These are phyloP conservation scores for Trichaptum fuscoviolaceum DNA, from an alignment of 768 basidiomycete species.

Conservation along the genomic window DNA sequence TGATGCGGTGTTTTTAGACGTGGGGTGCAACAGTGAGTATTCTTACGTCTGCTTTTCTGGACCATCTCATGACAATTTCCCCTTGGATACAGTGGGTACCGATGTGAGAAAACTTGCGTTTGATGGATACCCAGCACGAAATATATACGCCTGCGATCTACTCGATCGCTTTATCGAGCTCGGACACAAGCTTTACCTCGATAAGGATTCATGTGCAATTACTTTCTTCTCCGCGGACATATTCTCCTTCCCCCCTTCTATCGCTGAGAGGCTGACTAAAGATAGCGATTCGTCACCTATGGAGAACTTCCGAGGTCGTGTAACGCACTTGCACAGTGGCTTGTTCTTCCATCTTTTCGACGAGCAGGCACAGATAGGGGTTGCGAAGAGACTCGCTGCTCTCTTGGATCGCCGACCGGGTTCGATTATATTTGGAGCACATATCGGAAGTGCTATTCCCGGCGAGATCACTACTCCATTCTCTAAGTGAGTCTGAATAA, in stretches of 20 bases:
- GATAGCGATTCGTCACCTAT: constrained; percentile 13
- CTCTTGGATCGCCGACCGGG: constrained; percentile 22
- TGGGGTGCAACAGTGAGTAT: constrained; percentile 29
- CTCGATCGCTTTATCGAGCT: constrained; percentile 25
- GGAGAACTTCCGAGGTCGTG: constrained; percentile 19
- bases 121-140: constrained; percentile 26
- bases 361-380: constrained; percentile 25
- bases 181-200: constrained; percentile 25
- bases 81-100: constrained; percentile 24
- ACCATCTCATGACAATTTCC: not conserved
- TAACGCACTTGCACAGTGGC: constrained; percentile 26
- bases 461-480: not conserved
- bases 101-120: constrained; percentile 27
- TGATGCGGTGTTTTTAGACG: constrained; percentile 22
- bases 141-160: constrained; percentile 25
- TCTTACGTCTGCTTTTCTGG: not conserved
- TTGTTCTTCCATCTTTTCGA: constrained; percentile 32
- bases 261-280: not conserved
- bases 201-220: constrained; percentile 19
- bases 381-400: constrained; percentile 23
- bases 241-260: constrained; percentile 17
- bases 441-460: constrained; percentile 17
- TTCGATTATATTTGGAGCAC: constrained; percentile 28
- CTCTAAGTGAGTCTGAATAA: not conserved
- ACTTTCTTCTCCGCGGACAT: constrained; percentile 27